These are phyloP conservation scores for Cystobasidium sp. DNA, from an alignment of 1,284 basidiomycete species.

Conservation along the genomic window DNA sequence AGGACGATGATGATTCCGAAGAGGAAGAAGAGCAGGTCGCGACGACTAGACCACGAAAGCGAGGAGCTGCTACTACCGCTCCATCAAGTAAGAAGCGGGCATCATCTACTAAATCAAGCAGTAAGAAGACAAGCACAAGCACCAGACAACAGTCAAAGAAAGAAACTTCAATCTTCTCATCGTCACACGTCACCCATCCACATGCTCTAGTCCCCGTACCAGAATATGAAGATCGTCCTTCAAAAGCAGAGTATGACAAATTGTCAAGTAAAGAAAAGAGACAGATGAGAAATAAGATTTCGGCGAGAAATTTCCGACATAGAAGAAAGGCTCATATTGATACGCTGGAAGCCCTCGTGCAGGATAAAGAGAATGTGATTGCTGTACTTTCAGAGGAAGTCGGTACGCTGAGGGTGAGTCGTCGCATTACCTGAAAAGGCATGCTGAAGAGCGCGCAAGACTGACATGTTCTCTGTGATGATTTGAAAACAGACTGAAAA, in stretches of 20 bases:
- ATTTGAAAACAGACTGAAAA: constrained; percentile 65
- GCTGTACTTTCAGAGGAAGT: constrained; percentile 85
- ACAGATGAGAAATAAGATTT: constrained; percentile 95
- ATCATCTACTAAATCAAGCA: constrained; percentile 7
- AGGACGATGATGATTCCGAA: constrained; percentile 25
- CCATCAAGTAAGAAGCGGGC: not conserved
- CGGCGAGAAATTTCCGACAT: constrained; percentile 90
- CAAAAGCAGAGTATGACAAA: constrained; percentile 92
- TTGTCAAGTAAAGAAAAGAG: constrained; percentile 95
- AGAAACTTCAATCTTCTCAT: constrained; percentile 4
- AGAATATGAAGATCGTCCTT: constrained; percentile 61
- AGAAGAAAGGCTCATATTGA: constrained; percentile 95
- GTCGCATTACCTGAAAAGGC: not conserved
- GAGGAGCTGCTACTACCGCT: constrained; percentile 6
- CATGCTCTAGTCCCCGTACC: constrained; percentile 50
- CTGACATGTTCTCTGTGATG: not conserved
- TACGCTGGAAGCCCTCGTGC: constrained; percentile 89
- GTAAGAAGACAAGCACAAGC: not conserved
- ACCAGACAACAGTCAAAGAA: constrained; percentile 4
- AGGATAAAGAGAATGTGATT: constrained; percentile 87
- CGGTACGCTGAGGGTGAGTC: constrained; percentile 66
- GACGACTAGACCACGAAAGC: not conserved
- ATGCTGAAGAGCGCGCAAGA: not conserved
- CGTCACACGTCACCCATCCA: constrained; percentile 24
- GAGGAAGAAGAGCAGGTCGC: constrained; percentile 9